These are phyloP conservation scores for Rhizopogon vesiculosus DNA, from an alignment of 768 basidiomycete genomes.

Conservation along the genomic window DNA sequence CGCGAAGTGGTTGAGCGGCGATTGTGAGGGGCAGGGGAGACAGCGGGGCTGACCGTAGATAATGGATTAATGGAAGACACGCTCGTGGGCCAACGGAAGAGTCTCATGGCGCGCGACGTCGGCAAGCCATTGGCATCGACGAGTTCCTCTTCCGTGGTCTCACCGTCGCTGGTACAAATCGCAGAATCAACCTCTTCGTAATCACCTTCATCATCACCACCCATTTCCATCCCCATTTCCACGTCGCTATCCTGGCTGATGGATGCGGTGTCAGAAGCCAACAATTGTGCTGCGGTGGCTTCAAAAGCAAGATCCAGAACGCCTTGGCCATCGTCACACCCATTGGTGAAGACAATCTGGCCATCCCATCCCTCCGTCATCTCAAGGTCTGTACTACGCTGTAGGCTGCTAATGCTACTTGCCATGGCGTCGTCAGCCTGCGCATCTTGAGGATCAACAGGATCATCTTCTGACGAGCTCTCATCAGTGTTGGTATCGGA, in stretches of 20 bases:
- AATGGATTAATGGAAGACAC: conserved; percentile 68
- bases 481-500: conserved; percentile 47
- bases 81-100: conserved; percentile 61
- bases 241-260: conserved; percentile 49
- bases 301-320: conserved; percentile 71
- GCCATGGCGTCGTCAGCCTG: conserved; percentile 18
- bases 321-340: conserved; percentile 41
- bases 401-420: conserved; percentile 32
- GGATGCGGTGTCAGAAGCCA: conserved; percentile 44
- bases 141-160: conserved; percentile 82
- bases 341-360: conserved; percentile 69
- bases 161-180: conserved; percentile 56
- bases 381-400: conserved; percentile 43
- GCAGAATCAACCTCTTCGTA: conserved; percentile 42
- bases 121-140: conserved; percentile 71
- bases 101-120: conserved; percentile 69
- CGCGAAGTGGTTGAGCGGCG: conserved; percentile 24
- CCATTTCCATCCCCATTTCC: conserved; percentile 30
- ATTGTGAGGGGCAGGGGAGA: conserved; percentile 37
- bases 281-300: conserved; percentile 47
- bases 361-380: conserved; percentile 73
- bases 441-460: conserved; percentile 39
- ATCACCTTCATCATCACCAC: conserved; percentile 24
- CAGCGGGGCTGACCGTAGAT: conserved; percentile 63
- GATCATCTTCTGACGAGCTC: conserved; percentile 36